phyloP scores from a whole-genome alignment of 2,329 filamentous ascomycete species.

The Fusarium sp. region DNA sequence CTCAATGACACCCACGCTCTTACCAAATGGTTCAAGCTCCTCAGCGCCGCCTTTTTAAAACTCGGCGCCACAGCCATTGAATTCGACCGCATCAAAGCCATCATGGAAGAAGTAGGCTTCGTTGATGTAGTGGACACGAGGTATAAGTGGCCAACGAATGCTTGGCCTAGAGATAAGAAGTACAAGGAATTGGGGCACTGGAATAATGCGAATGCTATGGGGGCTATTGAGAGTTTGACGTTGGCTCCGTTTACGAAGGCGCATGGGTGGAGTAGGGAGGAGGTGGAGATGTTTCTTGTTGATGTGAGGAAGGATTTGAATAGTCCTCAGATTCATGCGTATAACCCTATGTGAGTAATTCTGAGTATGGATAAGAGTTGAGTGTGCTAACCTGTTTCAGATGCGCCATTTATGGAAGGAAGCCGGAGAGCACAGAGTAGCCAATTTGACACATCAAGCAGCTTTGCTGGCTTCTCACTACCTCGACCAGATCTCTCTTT shows the following conservation, averaged over 20 bases:
- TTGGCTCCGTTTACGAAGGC: slow-evolving; percentile 17
- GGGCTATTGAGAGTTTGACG: slow-evolving; percentile 8
- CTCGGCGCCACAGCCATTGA: neutral
- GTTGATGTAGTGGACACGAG: neutral
- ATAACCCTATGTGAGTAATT: slow-evolving; percentile 25
- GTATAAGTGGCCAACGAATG: slow-evolving; percentile 19
- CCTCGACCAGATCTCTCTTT: too few species aligned
- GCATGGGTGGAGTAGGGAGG: slow-evolving; percentile 22
- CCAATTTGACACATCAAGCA: too few species aligned
- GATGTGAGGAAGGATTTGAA: slow-evolving; percentile 28
- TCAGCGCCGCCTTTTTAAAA: slow-evolving; percentile 3
- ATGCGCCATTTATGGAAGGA: slow-evolving; percentile 1
- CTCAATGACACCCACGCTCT: neutral
- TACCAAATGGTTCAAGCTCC: neutral
- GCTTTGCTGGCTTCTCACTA: too few species aligned
- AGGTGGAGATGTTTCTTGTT: slow-evolving; percentile 13
- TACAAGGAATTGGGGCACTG: slow-evolving; percentile 17
- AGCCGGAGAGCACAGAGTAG: neutral
- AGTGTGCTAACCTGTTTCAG: neutral
- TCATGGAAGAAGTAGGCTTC: slow-evolving; percentile 8
- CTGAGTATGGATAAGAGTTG: too few species aligned
- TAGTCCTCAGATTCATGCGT: slow-evolving; percentile 17
- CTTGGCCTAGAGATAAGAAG: slow-evolving; percentile 26
- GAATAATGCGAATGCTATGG: slow-evolving; percentile 10
- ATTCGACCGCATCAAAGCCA: slow-evolving; percentile 4